A percentile compares a stretch with the other conserved stretches of the same genome.
Conservation (phyloP, 1,139 yeast genomes). For the Groenewaldozyma sp. region DNA sequence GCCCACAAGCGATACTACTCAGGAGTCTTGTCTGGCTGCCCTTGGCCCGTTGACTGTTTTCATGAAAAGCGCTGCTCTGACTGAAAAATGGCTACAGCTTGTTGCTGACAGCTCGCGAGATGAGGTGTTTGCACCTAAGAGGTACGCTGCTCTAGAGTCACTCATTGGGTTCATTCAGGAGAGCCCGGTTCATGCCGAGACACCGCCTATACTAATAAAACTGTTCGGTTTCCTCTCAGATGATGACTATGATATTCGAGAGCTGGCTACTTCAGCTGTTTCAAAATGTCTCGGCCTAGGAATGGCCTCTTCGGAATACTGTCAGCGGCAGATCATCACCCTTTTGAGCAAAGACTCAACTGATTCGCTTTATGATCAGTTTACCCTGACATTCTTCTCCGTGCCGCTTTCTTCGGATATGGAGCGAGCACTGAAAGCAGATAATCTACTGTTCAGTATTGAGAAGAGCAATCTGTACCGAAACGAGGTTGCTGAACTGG, state of each 20-base stretch:
- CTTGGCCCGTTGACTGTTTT: conserved; percentile 35
- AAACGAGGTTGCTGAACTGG: conserved; percentile 26
- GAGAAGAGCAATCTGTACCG: conserved; percentile 47
- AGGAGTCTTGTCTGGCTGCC: neutral
- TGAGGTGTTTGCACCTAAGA: conserved; percentile 36
- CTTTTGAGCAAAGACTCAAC: neutral
- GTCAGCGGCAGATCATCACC: conserved; percentile 18
- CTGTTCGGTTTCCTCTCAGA: conserved; percentile 43
- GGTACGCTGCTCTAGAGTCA: conserved; percentile 43
- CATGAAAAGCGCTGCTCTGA: conserved; percentile 11
- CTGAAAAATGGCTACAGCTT: conserved; percentile 28
- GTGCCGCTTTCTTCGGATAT: conserved; percentile 6
- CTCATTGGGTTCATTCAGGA: conserved; percentile 25
- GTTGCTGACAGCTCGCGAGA: conserved; percentile 34
- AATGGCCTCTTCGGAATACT: conserved; percentile 24
- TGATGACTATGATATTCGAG: conserved; percentile 41
- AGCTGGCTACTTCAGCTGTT: conserved; percentile 17
- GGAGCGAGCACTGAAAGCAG: conserved; percentile 10
- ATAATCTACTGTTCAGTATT: conserved; percentile 36
- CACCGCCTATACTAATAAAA: conserved; percentile 18
- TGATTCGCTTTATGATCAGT: neutral
- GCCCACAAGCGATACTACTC: neutral
- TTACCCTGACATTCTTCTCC: no score
- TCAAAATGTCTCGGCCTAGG: conserved; percentile 18
- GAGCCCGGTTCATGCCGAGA: neutral